Base-by-base conservation (phyloP, 2,329 filamentous ascomycete species). In the Cladophialophora yegresii region DNA sequence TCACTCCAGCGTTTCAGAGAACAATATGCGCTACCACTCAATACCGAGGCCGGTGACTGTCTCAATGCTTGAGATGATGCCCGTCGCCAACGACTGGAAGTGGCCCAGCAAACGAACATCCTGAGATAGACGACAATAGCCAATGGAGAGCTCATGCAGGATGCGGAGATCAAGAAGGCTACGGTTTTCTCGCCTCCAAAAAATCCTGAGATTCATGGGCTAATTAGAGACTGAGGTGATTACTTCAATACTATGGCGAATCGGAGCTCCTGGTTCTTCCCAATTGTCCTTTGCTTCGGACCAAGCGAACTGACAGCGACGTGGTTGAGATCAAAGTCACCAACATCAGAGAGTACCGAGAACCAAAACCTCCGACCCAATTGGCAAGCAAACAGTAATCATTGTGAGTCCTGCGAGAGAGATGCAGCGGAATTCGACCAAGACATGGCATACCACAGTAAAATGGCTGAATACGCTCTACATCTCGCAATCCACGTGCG, bases 181-280 rank as follows among this genome's bases (percentile, higher is more conserved):
- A 78, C 83, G 79, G 80, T 83, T n/a, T 82, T 75, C 67, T 73
- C 63, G 0, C 72, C 81, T 2, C 74, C 71, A 2, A 70, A 79
- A 71, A 75, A n/a, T 83, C 10, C 71, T 83, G 13, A 76, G 75
- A 63, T 77, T 79, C 71, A 72, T 83, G 70, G 77, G 72, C 55
- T 73, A 78, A n/a, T n/a, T n/a, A n/a, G n/a, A n/a, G 47, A 78
- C 78, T 32, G 33, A 54, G 58, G 40, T 9, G 7, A 32, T 23
- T 1, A 0, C 47, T 12, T 20, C 22, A 8, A 20, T 4, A 32
- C 12, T 4, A 9, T 8, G 22, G 58, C 4, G n/a, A 22, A 5
- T 20, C 4, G 22, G 5, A 5, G 28, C 23, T 40, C 2, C 23
- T n/a, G 16, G 54, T 9, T 5, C 22, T 57, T 47, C 23, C n/a